Base-by-base conservation (phyloP, 2,329 filamentous ascomycete genomes). In the Colletotrichum siamense region DNA sequence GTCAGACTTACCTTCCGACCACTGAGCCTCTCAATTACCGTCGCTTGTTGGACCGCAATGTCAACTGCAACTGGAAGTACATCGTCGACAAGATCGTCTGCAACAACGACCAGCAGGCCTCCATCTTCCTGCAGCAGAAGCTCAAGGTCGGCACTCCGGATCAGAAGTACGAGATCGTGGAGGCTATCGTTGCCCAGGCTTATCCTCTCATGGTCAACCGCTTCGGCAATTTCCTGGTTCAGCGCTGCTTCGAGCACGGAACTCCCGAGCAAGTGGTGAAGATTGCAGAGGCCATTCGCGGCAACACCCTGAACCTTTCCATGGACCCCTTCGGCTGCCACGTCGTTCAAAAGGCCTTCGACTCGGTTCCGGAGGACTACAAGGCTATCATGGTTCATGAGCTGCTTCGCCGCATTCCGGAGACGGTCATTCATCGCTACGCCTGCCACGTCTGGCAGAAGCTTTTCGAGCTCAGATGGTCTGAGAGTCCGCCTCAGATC, bases 401-500 rank as follows among this genome's bases (percentile, higher is more conserved):
- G 83, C 90, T 99, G 30, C 92, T 99, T 74, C 95, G 96, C 77
- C 94, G 96, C 71, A 99, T 99, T 79, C 97, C 96, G 0, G 96
- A 99, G 86, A 99, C 97, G 4, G 96, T 99, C 79, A 97, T 99
- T 82, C 98, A 99, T 86, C 95, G 98, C 79, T 99, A 99, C 86
- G 97, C 97, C 75, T 99, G 97, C 82, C 97, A 99, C 85, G 97
- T 99, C 78, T 99, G 97, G 97, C 97, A 99, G 88, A 99, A 99
- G 89, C 92, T 99, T 32, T 99, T 99, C 84, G 97, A 99, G 85
- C 92, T 99, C 80, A 94, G 97, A 82, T 99, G 97, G 97, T 95
- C 93, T 78, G 94, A 96, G 81, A 95, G 96, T 52, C 97, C 97
- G 57, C 97, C 97, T 28, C 96, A 98, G 85, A 98, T 99, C 86